Conservation (phyloP, 169 alveolate genomes). For the Eimeria tenella region DNA sequence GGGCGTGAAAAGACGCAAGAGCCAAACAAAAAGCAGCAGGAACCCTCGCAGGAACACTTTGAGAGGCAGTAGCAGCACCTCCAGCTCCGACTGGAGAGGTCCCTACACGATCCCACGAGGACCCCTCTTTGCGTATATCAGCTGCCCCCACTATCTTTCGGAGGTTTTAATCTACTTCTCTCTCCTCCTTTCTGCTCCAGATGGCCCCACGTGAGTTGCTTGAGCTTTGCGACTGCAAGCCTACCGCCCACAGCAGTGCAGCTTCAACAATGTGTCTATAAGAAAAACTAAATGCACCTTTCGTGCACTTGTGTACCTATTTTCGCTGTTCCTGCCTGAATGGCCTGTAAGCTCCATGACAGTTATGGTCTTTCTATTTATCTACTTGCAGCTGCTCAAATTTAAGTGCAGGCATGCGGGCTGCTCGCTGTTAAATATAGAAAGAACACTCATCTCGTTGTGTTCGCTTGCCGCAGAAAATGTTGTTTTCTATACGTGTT, state of each 20-base stretch:
- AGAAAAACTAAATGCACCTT: neutral
- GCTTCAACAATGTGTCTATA: neutral
- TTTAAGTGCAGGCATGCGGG: neutral
- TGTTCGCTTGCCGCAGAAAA: slow-evolving; percentile 16
- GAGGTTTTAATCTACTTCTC: slow-evolving; percentile 87
- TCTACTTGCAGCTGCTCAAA: neutral
- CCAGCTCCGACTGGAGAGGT: slow-evolving; percentile 15
- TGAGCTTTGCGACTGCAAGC: neutral
- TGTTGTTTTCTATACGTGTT: slow-evolving; percentile 52
- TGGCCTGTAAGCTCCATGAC: too few species aligned
- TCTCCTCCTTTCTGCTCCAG: slow-evolving; percentile 78
- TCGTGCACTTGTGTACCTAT: neutral
- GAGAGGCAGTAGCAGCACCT: slow-evolving; percentile 20
- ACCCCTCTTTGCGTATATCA: slow-evolving; percentile 85
- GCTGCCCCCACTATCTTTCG: slow-evolving; percentile 91
- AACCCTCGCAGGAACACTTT: neutral
- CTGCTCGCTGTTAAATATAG: neutral
- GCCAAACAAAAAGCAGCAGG: slow-evolving; percentile 1
- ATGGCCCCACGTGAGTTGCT: slow-evolving; percentile 72
- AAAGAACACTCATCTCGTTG: neutral
- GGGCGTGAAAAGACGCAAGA: neutral
- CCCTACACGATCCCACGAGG: slow-evolving; percentile 87
- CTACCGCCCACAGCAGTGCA: too few species aligned
- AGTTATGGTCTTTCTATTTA: too few species aligned
- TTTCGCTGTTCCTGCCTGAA: neutral